phyloP scores from a whole-genome alignment of 2,329 filamentous ascomycete species.

The Plectosphaerella plurivora region DNA sequence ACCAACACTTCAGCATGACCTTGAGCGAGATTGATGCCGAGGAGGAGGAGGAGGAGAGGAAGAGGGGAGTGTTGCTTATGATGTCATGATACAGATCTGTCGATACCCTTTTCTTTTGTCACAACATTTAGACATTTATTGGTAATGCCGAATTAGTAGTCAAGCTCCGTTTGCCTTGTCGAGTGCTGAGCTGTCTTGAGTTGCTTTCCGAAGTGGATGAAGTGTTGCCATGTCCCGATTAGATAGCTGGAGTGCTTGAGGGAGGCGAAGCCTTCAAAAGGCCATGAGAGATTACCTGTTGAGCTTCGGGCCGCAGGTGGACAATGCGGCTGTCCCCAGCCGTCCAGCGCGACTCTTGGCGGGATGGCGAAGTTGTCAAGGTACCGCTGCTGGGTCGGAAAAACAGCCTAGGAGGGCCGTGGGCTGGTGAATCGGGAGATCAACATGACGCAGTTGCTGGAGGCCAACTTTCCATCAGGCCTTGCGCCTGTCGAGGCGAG shows the following conservation, averaged over 20 bases:
- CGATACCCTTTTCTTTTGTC: background rate
- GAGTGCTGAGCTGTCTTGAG: no score
- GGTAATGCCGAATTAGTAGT: slow-evolving; percentile 20
- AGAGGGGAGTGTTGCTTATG: background rate
- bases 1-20: slow-evolving; percentile 7
- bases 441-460: slow-evolving; percentile 13
- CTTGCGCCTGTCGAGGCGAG: background rate
- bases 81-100: background rate
- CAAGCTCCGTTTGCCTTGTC: slow-evolving; percentile 12
- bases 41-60: background rate
- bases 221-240: no score
- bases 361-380: slow-evolving; percentile 7
- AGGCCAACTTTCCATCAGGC: slow-evolving; percentile 9
- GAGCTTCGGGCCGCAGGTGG: slow-evolving; percentile 11
- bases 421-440: slow-evolving; percentile 16
- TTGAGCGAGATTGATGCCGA: background rate
- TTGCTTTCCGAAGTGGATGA: background rate
- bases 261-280: slow-evolving; percentile 10
- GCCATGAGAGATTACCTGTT: slow-evolving; percentile 5
- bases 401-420: slow-evolving; percentile 17
- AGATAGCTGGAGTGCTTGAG: slow-evolving; percentile 19
- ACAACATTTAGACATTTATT: background rate
- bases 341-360: slow-evolving; percentile 16
- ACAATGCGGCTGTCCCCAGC: slow-evolving; percentile 13
- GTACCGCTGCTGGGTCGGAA: slow-evolving; percentile 19